These are phyloP conservation scores for Scleroderma citrinum DNA, from an alignment of 768 basidiomycete genomes.

Conservation along the genomic window DNA sequence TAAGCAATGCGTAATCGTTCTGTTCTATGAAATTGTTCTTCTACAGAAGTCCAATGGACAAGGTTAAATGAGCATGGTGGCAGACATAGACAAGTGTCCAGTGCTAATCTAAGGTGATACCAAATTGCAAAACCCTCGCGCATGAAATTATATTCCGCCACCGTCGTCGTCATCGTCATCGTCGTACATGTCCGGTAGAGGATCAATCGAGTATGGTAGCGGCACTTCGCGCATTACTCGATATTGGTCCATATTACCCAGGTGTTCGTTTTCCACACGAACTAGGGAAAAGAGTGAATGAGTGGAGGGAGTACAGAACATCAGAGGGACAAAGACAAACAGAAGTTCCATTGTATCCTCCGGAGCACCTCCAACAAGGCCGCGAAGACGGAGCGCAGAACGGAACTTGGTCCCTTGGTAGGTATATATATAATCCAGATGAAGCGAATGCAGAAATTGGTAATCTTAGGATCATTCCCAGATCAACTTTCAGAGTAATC, in stretches of 20 bases:
- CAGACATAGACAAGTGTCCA: too few species aligned
- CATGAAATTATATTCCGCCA: not conserved
- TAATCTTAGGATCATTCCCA: conserved; percentile 38
- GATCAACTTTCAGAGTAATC: not conserved
- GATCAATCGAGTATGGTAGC: conserved; percentile 65
- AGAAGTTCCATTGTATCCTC: conserved; percentile 90
- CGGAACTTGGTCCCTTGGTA: conserved; percentile 36
- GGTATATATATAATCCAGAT: conserved; percentile 80
- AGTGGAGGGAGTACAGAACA: not conserved
- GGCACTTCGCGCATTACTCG: conserved; percentile 83
- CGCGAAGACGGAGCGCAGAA: conserved; percentile 58
- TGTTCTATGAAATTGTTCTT: too few species aligned
- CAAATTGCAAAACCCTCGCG: too few species aligned
- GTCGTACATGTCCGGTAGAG: conserved; percentile 38
- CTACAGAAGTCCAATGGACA: too few species aligned
- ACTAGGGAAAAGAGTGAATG: conserved; percentile 35
- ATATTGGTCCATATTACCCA: conserved; percentile 91
- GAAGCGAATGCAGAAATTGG: conserved; percentile 74
- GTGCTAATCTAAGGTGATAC: too few species aligned
- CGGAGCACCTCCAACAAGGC: conserved; percentile 73
- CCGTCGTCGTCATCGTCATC: conserved; percentile 37
- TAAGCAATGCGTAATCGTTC: too few species aligned
- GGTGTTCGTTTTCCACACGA: conserved; percentile 86
- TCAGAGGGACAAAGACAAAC: conserved; percentile 37
- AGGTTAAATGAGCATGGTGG: too few species aligned